These are phyloP conservation scores for Lophiostoma macrostomum DNA, from an alignment of 495 filamentous ascomycete species.

Conservation along the genomic window DNA sequence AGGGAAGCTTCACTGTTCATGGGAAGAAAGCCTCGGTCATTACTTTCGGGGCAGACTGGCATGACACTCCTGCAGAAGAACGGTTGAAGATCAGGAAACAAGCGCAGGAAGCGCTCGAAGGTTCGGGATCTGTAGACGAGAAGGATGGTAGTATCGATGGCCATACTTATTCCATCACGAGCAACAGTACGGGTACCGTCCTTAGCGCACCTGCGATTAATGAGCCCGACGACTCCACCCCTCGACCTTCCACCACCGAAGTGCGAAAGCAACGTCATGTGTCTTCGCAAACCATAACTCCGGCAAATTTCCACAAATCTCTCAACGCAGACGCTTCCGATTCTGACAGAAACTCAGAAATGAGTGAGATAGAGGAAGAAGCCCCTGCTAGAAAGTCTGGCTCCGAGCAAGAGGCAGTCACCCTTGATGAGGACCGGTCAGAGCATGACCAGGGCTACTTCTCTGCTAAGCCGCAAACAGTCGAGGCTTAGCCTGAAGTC, in stretches of 20 bases:
- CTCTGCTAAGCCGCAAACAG: slow-evolving; percentile 19
- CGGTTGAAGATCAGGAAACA: slow-evolving; percentile 28
- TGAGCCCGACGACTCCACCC: slow-evolving; percentile 17
- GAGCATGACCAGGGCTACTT: slow-evolving; percentile 5
- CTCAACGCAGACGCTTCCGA: slow-evolving; percentile 16
- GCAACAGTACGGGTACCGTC: slow-evolving; percentile 17
- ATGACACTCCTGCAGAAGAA: slow-evolving; percentile 55
- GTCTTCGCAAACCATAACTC: slow-evolving; percentile 30
- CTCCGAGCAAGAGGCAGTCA: background rate
- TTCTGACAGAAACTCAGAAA: slow-evolving; percentile 14
- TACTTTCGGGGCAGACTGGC: slow-evolving; percentile 88
- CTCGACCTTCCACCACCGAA: slow-evolving; percentile 18
- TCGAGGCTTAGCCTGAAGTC: slow-evolving; percentile 25
- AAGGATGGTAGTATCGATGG: slow-evolving; percentile 9
- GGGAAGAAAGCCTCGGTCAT: slow-evolving; percentile 97
- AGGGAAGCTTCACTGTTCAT: slow-evolving; percentile 90
- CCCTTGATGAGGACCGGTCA: slow-evolving; percentile 15
- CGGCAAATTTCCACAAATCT: slow-evolving; percentile 6
- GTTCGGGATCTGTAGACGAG: slow-evolving; percentile 11
- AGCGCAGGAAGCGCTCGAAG: slow-evolving; percentile 28
- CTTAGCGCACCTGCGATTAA: background rate
- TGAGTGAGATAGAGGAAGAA: slow-evolving; percentile 24
- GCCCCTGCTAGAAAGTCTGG: slow-evolving; percentile 1
- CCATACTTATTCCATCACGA: slow-evolving; percentile 14
- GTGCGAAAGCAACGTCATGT: slow-evolving; percentile 25